Evolutionary conservation across 345 rosid species (phyloP), one percentile per base, ranked within the genome.

Genomic region (Erodium maritimum): DNA sequence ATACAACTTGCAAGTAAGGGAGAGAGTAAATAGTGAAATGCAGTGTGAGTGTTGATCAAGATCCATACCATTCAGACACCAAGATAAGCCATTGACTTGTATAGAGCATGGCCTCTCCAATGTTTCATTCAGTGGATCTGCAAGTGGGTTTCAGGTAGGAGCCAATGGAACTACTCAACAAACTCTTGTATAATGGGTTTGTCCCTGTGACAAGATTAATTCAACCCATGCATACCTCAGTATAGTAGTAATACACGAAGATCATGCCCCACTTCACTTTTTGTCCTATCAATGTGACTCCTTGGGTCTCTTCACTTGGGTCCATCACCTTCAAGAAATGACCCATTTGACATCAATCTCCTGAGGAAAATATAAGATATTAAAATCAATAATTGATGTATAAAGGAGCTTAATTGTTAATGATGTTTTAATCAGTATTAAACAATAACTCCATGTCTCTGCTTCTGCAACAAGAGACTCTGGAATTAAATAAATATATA

Each of bases 71-170:
- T 74, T 69, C 55, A 63, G 69, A 67, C 65, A 64, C 61, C 29
- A 55, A 69, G 66, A 76, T 72, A 62, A 69, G 61, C 75, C 78
- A 68, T 76, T 74, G 80, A 80, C 80, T 77, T 74, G 64, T 51
- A 60, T 58, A 50, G 37, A 68, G 21, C 19, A 14, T 71, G 74
- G 65, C 57, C 50, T 67, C 77, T 67, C 77, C 68, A 57, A 56
- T 56, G 54, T 63, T 45, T 72, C 56, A 80, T 45, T 72, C 56
- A 80, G 83, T 80, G 82, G 78, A 71, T 72, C 54, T 55, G 66
- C 77, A 65, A 76, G 85, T 83, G 82, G 70, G 77, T 63, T 53
- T 19, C 54, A 66, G 71, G 72, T 63, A 60, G 72, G 77, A 81
- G 68, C 79, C 67, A 69, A 69, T 69, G 75, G 57, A 76, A 59